A percentile compares a stretch with the other conserved stretches of the same genome.
Evolutionary conservation across 257 asterid genomes (phyloP).

Genomic region (Knoxia roxburghii): DNA sequence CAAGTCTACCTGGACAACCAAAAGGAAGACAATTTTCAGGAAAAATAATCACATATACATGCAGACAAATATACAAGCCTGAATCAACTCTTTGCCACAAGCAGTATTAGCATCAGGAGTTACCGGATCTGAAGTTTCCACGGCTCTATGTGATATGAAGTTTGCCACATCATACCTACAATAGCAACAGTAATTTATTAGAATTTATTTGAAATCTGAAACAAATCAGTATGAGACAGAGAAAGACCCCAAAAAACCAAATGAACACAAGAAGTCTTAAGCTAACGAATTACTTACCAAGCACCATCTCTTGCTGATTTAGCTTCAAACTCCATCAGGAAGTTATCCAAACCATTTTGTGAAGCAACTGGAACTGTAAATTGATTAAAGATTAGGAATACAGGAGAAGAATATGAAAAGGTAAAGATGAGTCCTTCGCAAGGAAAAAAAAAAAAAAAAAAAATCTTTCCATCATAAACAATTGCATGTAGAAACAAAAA

Average conservation of each 20-base stretch:
- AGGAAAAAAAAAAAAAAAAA: neutral
- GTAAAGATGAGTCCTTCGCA: neutral
- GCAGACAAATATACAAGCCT: neutral
- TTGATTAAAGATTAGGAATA: slow-evolving; percentile 4
- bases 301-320: slow-evolving; percentile 98
- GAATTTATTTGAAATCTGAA: neutral
- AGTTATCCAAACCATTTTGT: slow-evolving; percentile 47
- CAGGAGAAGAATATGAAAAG: neutral
- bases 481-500: neutral
- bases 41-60: neutral
- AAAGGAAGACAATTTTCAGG: too few species aligned
- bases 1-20: neutral
- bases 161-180: slow-evolving; percentile 9
- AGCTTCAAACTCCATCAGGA: slow-evolving; percentile 89
- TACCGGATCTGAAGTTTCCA: slow-evolving; percentile 7
- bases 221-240: neutral
- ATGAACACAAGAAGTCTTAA: neutral
- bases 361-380: slow-evolving; percentile 47
- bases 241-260: neutral
- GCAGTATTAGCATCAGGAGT: neutral
- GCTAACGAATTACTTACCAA: slow-evolving; percentile 49
- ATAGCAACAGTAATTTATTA: neutral
- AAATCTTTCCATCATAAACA: too few species aligned
- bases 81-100: neutral
- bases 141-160: slow-evolving; percentile 9